phyloP scores from a whole-genome alignment of 495 filamentous ascomycete genomes.

The Xylaria nigripes region DNA sequence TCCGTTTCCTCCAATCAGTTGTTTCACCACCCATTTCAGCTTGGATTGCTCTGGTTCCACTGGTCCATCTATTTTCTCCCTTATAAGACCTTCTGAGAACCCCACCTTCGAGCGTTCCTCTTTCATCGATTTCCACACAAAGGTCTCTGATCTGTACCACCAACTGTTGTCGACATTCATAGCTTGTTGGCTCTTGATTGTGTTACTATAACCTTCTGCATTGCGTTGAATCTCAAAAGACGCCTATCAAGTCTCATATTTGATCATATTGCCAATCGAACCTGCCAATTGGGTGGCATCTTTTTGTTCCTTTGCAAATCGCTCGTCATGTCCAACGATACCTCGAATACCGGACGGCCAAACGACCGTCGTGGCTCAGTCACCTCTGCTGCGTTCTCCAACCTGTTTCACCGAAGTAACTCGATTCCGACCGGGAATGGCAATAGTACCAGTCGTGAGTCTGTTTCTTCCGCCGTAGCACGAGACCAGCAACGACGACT shows the following conservation, averaged over 20 bases:
- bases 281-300: not conserved
- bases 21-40: constrained; percentile 4
- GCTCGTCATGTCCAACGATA: constrained; percentile 27
- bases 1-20: constrained; percentile 1
- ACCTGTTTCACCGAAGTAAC: constrained; percentile 46
- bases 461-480: constrained; percentile 54
- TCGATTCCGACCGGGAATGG: constrained; percentile 28
- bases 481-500: constrained; percentile 74
- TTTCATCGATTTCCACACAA: constrained; percentile 6
- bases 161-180: not conserved
- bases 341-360: constrained; percentile 26
- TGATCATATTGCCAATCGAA: not conserved
- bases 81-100: not conserved
- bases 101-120: not conserved
- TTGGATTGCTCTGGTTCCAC: not conserved
- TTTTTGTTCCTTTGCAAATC: not conserved
- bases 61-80: not conserved
- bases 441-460: constrained; percentile 46
- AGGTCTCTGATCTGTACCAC: not conserved
- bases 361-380: constrained; percentile 48
- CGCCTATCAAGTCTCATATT: not conserved
- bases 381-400: constrained; percentile 46
- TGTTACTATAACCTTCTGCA: not conserved
- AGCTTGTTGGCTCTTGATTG: not conserved
- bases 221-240: not conserved